Evolutionary conservation across 176 grass and related monocot genomes (phyloP), one percentile per base, ranked within the genome.

Genomic region (Rhipidocladum racemiflorum): DNA sequence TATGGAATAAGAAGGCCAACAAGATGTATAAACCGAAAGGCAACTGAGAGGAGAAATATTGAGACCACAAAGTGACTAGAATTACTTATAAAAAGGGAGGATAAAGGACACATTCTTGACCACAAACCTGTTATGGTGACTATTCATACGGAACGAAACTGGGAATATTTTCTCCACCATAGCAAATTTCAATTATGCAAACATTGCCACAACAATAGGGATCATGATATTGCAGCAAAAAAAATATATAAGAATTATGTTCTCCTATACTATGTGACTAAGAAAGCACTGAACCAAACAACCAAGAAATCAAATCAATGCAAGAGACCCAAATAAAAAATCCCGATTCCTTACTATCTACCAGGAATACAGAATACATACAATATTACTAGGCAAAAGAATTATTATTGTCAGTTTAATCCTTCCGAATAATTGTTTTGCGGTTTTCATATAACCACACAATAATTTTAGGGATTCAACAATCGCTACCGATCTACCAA

Each of bases 221-320:
- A 61, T 76, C 54, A 76, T 42, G 55, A 16, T 44, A 61, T 76
- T 20, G 43, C 25, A 35, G 35, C 53, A 23, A 39, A 40, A 38
- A 1, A 55, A 17, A 28, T 7, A 61, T 57, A 32, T 59, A 75
- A 34, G 20, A 43, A 25, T 1, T n/a, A 13, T 73, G 35, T 34
- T 65, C 32, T 28, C 42, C 34, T 79, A 85, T 60, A 21, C 34
- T 79, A 85, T 60, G 28, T 77, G 24, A 61, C 14, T 11, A 44
- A 50, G 30, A 35, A 39, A 48, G 18, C 42, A 56, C 50, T 59
- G 44, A 61, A 28, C 15, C 27, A 70, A 45, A 46, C 40, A 63
- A 21, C 16, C 17, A 29, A 32, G 42, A 24, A 49, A 61, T 49
- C 40, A 24, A 49, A 61, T 49, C 40, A 34, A 64, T n/a, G 60